Evolutionary conservation across 495 filamentous ascomycete genomes (phyloP).

Genomic region (Aspergillus steynii): DNA sequence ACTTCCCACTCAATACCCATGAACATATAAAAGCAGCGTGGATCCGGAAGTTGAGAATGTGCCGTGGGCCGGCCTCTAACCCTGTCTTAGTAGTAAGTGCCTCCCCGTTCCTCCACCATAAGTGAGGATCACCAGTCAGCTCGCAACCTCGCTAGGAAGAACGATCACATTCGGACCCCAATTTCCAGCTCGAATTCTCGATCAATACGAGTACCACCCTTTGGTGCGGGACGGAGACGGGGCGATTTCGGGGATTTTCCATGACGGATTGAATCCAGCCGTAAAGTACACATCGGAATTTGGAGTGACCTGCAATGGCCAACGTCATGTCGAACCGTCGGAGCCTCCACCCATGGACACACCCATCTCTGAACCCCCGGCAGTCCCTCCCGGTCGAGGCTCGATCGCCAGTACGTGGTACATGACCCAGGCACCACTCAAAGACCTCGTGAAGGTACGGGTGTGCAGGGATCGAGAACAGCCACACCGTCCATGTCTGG

Average conservation of each 20-base stretch:
- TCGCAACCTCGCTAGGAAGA: constrained; percentile 15
- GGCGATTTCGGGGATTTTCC: constrained; percentile 12
- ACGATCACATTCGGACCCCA: constrained; percentile 14
- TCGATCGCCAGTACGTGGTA: constrained; percentile 12
- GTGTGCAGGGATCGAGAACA: constrained; percentile 12
- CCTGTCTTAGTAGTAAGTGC: constrained; percentile 12
- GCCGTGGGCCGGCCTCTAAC: background rate
- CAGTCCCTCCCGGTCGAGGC: background rate
- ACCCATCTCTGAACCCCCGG: constrained; percentile 4
- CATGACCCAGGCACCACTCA: constrained; percentile 14
- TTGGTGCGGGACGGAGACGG: constrained; percentile 11
- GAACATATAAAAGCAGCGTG: constrained; percentile 14
- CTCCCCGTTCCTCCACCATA: background rate
- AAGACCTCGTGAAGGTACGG: constrained; percentile 12
- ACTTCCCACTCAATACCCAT: constrained; percentile 10
- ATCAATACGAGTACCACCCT: constrained; percentile 11
- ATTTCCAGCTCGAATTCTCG: background rate
- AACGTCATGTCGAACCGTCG: background rate
- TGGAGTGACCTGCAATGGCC: constrained; percentile 15
- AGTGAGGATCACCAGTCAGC: background rate
- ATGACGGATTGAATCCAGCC: constrained; percentile 13
- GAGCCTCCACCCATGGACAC: background rate
- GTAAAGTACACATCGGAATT: background rate
- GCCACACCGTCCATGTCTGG: constrained; percentile 10
- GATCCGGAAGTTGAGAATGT: constrained; percentile 9